These are phyloP conservation scores for Nakazawaea ishiwadae DNA, from an alignment of 805 yeast species.

Conservation along the genomic window DNA sequence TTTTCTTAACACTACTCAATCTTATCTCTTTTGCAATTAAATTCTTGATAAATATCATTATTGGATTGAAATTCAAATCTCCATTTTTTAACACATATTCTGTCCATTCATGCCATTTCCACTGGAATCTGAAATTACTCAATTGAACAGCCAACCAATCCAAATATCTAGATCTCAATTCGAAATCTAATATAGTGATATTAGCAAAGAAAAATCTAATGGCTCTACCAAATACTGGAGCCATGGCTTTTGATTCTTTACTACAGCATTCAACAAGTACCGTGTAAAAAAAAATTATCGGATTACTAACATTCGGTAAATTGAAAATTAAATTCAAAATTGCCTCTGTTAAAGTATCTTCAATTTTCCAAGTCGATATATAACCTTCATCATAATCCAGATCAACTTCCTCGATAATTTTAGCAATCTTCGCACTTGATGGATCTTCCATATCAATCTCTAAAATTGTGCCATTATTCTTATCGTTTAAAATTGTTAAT, in stretches of 20 bases:
- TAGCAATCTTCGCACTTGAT: constrained; percentile 16
- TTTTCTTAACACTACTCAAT: constrained; percentile 68
- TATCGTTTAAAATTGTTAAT: constrained; percentile 35
- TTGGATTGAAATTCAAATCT: constrained; percentile 60
- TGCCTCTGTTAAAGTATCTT: constrained; percentile 83
- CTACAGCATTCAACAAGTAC: constrained; percentile 83
- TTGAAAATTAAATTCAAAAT: constrained; percentile 73
- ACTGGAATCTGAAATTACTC: constrained; percentile 88
- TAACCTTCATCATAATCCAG: constrained; percentile 33
- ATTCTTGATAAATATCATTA: constrained; percentile 66
- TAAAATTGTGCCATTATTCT: constrained; percentile 23
- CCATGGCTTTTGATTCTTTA: constrained; percentile 76
- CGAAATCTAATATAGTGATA: constrained; percentile 66
- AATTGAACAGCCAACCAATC: constrained; percentile 94
- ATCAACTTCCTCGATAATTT: constrained; percentile 27
- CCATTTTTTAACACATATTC: constrained; percentile 44
- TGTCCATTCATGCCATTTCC: constrained; percentile 98
- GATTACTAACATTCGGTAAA: constrained; percentile 63
- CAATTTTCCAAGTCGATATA: constrained; percentile 80
- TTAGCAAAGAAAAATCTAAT: constrained; percentile 75
- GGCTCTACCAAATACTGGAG: constrained; percentile 93
- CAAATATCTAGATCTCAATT: constrained; percentile 63
- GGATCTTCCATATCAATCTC: constrained; percentile 31
- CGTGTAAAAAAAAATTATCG: constrained; percentile 75
- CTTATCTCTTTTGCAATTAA: constrained; percentile 81